Base-by-base conservation (phyloP, 352 stramenopile species). In the Globisporangium emineosum region DNA sequence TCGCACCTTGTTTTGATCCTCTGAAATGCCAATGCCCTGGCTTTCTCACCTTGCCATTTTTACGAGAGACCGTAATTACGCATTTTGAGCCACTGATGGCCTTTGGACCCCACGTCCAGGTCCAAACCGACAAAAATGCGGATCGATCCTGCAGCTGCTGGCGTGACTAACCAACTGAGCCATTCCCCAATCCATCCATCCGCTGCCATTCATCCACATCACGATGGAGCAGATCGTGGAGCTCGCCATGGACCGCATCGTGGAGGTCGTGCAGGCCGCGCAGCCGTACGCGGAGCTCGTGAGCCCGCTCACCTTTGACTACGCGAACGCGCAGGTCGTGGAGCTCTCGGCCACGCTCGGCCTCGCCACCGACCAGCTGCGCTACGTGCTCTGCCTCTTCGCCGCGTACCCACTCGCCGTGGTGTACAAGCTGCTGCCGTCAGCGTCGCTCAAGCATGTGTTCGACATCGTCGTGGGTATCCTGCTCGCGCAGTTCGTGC, bases 401-500 rank as follows among this genome's bases (percentile, higher is more conserved):
- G 69, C 87, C n/a, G 96, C 89, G 64, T 98, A 98, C 68, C 95
- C 95, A 42, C 77, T 98, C 6, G 92, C 91, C 19, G 67, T 96
- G 42, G 81, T 98, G 50, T 97, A 98, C 76, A 83, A 85, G 25
- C 67, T 80, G 27, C 82, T 98, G 32, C 93, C 92, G 0, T 83
- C 82, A 45, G 75, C 88, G 19, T 86, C 83, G 27, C 60, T 88
- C 35, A 98, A 98, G 79, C 94, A 99, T 67, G n/a, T 93, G 9
- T 95, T 98, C 69, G 91, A 95, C 64, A 90, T 98, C 43, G 55
- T 93, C 25, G 77, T 98, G 23, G 96, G 96, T 45, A 78, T 97
- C 10, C 94, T 88, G 56, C 82, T 98, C 25, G 91, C 98, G 17
- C 96, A 99, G 71, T 98, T 98, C 68, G 96, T 97, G 13, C 78